Conservation (phyloP, 495 filamentous ascomycete species). For the Parathielavia appendiculata region DNA sequence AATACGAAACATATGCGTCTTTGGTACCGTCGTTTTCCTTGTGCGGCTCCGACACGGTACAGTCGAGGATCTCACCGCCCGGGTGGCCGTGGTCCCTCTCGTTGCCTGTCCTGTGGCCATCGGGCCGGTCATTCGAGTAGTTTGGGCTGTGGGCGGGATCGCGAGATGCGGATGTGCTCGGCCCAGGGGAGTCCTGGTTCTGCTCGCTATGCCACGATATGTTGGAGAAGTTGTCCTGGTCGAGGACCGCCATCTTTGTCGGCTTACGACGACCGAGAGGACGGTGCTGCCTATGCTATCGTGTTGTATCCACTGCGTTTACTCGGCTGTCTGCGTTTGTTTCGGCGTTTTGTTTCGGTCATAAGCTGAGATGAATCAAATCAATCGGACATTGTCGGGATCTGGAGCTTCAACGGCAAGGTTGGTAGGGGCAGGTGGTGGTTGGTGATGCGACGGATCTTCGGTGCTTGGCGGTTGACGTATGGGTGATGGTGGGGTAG, state of each 20-base stretch:
- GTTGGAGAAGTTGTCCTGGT: constrained; percentile 48
- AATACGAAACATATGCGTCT: constrained; percentile 92
- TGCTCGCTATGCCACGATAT: constrained; percentile 46
- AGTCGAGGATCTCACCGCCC: constrained; percentile 76
- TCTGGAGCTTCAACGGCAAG: not conserved
- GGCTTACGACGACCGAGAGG: not conserved
- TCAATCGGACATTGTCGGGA: not conserved
- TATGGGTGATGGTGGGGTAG: not conserved
- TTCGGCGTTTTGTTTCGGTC: not conserved
- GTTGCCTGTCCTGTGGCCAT: constrained; percentile 25
- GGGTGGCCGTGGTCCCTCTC: constrained; percentile 55
- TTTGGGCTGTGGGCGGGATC: constrained; percentile 17
- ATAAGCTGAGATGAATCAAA: not conserved
- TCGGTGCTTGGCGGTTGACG: constrained; percentile 9
- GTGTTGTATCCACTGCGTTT: not conserved
- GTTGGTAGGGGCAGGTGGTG: not conserved
- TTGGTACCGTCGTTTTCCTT: constrained; percentile 98
- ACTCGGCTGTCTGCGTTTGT: not conserved
- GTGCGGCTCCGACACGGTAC: constrained; percentile 69
- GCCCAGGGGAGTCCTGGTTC: constrained; percentile 16
- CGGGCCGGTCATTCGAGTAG: constrained; percentile 20
- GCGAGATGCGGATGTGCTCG: constrained; percentile 19
- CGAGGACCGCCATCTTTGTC: constrained; percentile 42
- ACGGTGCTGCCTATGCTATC: not conserved
- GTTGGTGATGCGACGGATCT: not conserved